Base-by-base conservation (phyloP, 352 stramenopile species). In the Plasmopara muralis region DNA sequence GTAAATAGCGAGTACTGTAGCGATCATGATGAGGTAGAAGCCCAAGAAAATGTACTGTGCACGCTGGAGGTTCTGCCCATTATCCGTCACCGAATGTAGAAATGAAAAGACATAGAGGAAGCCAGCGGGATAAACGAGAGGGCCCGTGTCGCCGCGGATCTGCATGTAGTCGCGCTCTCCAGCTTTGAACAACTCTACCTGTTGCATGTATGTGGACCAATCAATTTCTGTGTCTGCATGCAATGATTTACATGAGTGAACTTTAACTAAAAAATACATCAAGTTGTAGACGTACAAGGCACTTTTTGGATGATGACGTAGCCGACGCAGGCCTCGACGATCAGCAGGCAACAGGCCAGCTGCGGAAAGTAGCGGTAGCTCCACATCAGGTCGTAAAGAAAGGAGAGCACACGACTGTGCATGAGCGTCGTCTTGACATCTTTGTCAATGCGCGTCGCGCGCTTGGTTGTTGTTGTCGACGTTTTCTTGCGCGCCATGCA, bases 161-260 rank as follows among this genome's bases (percentile, higher is more conserved):
- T 98, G 86, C 30, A 84, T 47, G 72, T 99, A 99, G 71, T 99
- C 84, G 29, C 87, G 80, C 66, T 99, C 93, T 53, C 95, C 96
- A 39, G 78, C 71, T 38, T 97, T 80, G 62, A 97, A 96, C 29
- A 80, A 63, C 53, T 86, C 77, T 25, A 99, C 96, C 70, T 99
- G 91, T 78, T 98, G 77, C 96, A 99, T 99, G 77, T 99, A 99
- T 13, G 97, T 96, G 57, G 89, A 81, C 95, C 95, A 99, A 72
- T 99, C 97, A 61, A 99, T 99, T 76, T 99, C 95, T 37, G 97
- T 99, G 75, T 99, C 43, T 47, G 28, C 43, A 38, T 38, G n/a
- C 40, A 45, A 30, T 33, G 4, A 6, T 28, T 38, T 25, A 2
- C 6, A 18, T 47, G 34, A 47, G n/a, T 47, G 38, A 10, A 28